A percentile compares a stretch with the other conserved stretches of the same genome.
phyloP scores from a whole-genome alignment of 2,329 filamentous ascomycete genomes.

The Amylocarpus encephaloides region DNA sequence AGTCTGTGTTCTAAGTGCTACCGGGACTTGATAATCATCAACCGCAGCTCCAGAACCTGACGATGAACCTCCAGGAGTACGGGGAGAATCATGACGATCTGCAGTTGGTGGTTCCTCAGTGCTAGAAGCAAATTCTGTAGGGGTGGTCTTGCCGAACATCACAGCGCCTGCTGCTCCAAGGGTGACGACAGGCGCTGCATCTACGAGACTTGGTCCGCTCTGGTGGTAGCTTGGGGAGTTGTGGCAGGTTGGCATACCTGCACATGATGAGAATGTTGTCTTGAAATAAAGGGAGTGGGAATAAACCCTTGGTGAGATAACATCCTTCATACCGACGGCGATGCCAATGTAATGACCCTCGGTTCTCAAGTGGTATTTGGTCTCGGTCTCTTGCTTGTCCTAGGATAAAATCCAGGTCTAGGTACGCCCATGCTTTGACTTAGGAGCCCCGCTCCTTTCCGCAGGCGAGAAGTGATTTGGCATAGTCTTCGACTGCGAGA shows the following conservation, averaged over 20 bases:
- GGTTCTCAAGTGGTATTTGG: constrained; percentile 38
- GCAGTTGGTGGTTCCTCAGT: constrained; percentile 45
- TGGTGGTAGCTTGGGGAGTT: constrained; percentile 49
- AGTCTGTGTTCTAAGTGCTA: constrained; percentile 60
- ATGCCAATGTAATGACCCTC: constrained; percentile 52
- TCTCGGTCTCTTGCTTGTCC: constrained; percentile 46
- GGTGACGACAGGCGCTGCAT: constrained; percentile 46
- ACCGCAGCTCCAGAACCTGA: constrained; percentile 62
- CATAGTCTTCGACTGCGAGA: constrained; percentile 45
- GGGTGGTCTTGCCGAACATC: constrained; percentile 54
- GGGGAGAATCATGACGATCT: constrained; percentile 48
- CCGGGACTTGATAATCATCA: constrained; percentile 47
- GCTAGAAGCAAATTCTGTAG: constrained; percentile 58
- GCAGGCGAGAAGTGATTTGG: constrained; percentile 39
- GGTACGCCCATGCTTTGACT: constrained; percentile 46
- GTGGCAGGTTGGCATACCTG: constrained; percentile 52
- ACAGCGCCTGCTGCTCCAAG: constrained; percentile 50
- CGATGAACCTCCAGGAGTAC: constrained; percentile 62
- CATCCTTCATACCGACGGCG: constrained; percentile 53
- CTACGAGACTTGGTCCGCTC: constrained; percentile 38
- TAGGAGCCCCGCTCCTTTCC: constrained; percentile 39
- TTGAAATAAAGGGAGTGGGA: not conserved
- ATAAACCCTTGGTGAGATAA: constrained; percentile 48
- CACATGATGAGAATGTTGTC: not conserved
- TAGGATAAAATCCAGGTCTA: constrained; percentile 42